Percentiles rank a stretch among this genome's conserved stretches.
These are phyloP conservation scores for Pichia sp. DNA, from an alignment of 1,139 yeast species.

Conservation along the genomic window DNA sequence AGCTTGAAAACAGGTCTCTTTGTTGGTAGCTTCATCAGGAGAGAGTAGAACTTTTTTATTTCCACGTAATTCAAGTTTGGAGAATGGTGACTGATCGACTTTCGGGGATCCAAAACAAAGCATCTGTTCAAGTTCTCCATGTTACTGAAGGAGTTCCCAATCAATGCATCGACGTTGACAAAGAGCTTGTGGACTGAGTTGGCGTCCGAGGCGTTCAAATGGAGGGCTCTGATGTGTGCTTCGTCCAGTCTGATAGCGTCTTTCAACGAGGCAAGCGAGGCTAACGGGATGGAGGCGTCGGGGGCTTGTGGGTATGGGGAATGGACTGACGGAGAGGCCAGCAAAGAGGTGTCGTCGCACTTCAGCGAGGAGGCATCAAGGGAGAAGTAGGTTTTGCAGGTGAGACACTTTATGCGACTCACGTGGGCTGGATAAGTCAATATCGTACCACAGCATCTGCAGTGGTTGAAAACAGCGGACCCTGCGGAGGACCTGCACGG, in stretches of 20 bases:
- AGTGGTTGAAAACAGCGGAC: conserved; percentile 16
- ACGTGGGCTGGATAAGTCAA: conserved; percentile 46
- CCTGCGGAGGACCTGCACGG: background rate
- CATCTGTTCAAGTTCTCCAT: conserved; percentile 45
- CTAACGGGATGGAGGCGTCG: conserved; percentile 1
- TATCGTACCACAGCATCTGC: conserved; percentile 60
- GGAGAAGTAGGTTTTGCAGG: conserved; percentile 46
- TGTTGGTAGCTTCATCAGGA: conserved; percentile 50
- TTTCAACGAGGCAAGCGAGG: conserved; percentile 1
- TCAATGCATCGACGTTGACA: conserved; percentile 6
- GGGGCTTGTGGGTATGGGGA: background rate
- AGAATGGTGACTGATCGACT: conserved; percentile 31
- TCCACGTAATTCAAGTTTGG: conserved; percentile 47
- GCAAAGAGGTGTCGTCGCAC: background rate
- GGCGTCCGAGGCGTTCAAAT: background rate
- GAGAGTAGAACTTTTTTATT: conserved; percentile 39
- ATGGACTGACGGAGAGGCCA: background rate
- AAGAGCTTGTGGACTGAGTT: conserved; percentile 2
- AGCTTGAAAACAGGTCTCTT: conserved; percentile 54
- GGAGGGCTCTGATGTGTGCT: background rate
- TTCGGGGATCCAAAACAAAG: conserved; percentile 36
- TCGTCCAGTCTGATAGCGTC: conserved; percentile 1
- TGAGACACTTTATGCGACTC: conserved; percentile 51
- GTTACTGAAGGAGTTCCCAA: conserved; percentile 21
- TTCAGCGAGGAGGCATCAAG: conserved; percentile 14